Conservation (phyloP, 306 rosid genomes). For the Parietaria judaica region DNA sequence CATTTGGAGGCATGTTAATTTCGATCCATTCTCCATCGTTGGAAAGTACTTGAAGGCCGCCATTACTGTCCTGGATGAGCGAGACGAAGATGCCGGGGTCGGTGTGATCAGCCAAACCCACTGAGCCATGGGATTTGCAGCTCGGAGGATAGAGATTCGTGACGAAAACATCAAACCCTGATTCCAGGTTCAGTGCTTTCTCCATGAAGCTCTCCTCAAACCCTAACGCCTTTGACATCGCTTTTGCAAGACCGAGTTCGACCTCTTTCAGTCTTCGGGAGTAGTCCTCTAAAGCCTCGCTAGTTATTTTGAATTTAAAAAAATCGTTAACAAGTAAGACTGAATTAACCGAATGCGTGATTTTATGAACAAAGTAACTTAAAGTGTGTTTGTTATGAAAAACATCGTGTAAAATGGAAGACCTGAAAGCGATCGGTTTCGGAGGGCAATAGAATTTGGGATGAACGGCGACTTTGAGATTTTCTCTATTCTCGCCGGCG, state of each 20-base stretch:
- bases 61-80: conserved; percentile 40
- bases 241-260: conserved; percentile 30
- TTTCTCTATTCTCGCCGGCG: conserved; percentile 42
- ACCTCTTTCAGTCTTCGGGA: conserved; percentile 23
- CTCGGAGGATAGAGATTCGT: conserved; percentile 45
- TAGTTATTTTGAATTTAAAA: too few species aligned
- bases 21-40: conserved; percentile 40
- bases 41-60: conserved; percentile 47
- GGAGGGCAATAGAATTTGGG: conserved; percentile 28
- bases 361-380: too few species aligned
- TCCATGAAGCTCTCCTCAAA: conserved; percentile 43
- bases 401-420: too few species aligned
- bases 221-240: conserved; percentile 36
- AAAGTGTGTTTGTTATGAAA: not conserved
- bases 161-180: conserved; percentile 44
- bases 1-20: conserved; percentile 34
- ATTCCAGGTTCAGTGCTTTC: conserved; percentile 34
- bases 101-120: conserved; percentile 37
- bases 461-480: conserved; percentile 35
- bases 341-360: too few species aligned
- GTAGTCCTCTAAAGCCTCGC: conserved; percentile 25
- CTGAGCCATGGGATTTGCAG: conserved; percentile 17
- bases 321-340: too few species aligned
- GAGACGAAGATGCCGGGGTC: conserved; percentile 52
- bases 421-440: conserved; percentile 27